Evolutionary conservation across 495 filamentous ascomycete species (phyloP).

Genomic region (Hypoxylon fragiforme): DNA sequence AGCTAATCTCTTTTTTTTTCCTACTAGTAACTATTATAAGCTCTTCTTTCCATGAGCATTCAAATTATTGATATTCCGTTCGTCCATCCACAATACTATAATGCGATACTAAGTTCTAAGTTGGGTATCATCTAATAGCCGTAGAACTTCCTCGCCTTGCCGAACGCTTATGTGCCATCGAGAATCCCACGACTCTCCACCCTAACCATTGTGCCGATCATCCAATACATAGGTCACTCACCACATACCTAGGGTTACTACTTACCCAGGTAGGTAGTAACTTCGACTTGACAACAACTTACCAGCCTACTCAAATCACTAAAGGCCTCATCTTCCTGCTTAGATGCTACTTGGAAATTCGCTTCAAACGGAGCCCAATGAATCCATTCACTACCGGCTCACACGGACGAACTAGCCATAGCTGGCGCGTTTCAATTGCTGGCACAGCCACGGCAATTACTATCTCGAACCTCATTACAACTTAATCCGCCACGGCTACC

Average conservation of each 20-base stretch:
- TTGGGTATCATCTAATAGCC: background rate
- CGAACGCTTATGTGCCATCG: background rate
- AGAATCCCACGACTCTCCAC: background rate
- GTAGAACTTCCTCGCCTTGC: too few species aligned
- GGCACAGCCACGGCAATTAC: slow-evolving; percentile 1
- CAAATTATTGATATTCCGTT: too few species aligned
- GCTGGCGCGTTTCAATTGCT: slow-evolving; percentile 18
- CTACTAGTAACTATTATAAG: too few species aligned
- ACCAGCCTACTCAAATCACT: background rate
- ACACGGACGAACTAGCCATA: slow-evolving; percentile 15
- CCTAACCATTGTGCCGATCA: background rate
- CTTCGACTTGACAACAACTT: background rate
- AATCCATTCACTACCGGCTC: slow-evolving; percentile 13
- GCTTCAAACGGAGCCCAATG: slow-evolving; percentile 23
- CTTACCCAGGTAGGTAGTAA: too few species aligned
- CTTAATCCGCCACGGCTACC: slow-evolving; percentile 3
- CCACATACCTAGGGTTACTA: too few species aligned
- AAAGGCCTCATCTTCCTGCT: slow-evolving; percentile 3
- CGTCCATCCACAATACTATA: background rate
- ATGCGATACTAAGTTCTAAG: background rate
- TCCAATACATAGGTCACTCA: too few species aligned
- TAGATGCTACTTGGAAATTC: slow-evolving; percentile 7
- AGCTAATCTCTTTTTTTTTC: too few species aligned
- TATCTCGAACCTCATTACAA: slow-evolving; percentile 2
- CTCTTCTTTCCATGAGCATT: background rate